Evolutionary conservation across 2,329 filamentous ascomycete species (phyloP), one percentile per base, ranked within the genome.

Genomic region (Phialocephala sp.): DNA sequence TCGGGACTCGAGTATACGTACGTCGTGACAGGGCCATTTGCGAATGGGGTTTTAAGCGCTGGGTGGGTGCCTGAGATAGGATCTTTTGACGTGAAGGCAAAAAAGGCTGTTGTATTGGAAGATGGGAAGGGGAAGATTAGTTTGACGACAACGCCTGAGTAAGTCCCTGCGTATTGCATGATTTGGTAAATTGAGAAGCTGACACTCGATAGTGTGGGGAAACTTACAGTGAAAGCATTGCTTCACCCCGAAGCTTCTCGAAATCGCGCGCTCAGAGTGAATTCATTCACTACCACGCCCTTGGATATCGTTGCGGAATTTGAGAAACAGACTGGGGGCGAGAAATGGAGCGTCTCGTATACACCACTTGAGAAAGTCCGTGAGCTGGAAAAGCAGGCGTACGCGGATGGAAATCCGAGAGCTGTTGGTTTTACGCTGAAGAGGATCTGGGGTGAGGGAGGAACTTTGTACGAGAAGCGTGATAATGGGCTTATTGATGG

Each of bases 141-240:
- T 41, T 85, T 93, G 71, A 92, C 88, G 2, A 90, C 87, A 1
- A 91, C 91, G 86, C 79, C 81, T 24, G 91, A 93, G 88, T 90
- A 78, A 79, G 86, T 37, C 22, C n/a, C 18, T n/a, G 37, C 41
- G 50, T 57, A 8, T 22, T 20, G 4, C n/a, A n/a, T n/a, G 14
- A 1, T 41, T 41, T 24, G 2, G 9, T 15, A 0, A 5, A 8
- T 18, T 8, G n/a, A 11, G 2, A 3, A 32, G 1, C 12, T 36
- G 45, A 27, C 5, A 3, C 78, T 86, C 32, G 87, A 82, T 1
- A 87, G 2, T 78, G 76, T 78, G 0, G 79, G 78, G 15, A 75
- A 75, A 37, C 70, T 77, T n/a, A 69, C 78, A 8, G 77, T 78
- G 8, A 73, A 71, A 37, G 68, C 77, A 3, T 69, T 81, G 14